Evolutionary conservation across 2,329 filamentous ascomycete species (phyloP).

Genomic region (Curvularia sp.): DNA sequence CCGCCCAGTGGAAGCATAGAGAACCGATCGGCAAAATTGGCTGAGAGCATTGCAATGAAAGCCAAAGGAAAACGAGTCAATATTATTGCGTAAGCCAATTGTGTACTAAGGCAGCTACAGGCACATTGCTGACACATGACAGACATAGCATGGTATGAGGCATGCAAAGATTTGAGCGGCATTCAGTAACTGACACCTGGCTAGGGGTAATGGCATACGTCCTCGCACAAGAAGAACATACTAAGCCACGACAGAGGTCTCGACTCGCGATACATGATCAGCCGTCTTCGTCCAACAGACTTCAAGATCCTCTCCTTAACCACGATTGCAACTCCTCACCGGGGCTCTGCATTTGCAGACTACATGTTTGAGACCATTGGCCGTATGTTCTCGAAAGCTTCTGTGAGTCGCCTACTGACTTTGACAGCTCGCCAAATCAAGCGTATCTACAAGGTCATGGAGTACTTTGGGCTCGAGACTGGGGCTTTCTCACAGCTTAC

Average conservation of each 20-base stretch:
- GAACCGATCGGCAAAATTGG: constrained; percentile 61
- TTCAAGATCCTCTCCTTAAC: constrained; percentile 78
- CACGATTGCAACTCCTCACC: constrained; percentile 68
- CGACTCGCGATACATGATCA: constrained; percentile 70
- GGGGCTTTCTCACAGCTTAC: constrained; percentile 69
- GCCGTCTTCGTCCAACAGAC: constrained; percentile 62
- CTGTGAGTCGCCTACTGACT: constrained; percentile 19
- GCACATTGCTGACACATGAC: constrained; percentile 21
- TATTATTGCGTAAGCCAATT: constrained; percentile 64
- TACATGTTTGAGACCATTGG: constrained; percentile 66
- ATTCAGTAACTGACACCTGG: constrained; percentile 26
- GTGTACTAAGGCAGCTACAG: neutral
- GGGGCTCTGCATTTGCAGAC: constrained; percentile 68
- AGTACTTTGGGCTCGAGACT: constrained; percentile 62
- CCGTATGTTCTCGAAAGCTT: constrained; percentile 49
- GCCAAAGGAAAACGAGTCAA: constrained; percentile 66
- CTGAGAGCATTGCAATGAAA: constrained; percentile 59
- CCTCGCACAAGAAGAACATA: neutral
- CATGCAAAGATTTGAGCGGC: neutral
- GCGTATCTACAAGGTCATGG: constrained; percentile 62
- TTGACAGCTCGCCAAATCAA: constrained; percentile 55
- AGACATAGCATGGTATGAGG: constrained; percentile 62
- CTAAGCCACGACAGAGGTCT: constrained; percentile 59
- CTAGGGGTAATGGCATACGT: constrained; percentile 47
- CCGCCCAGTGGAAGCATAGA: constrained; percentile 67